These are phyloP conservation scores for Limonium bicolor DNA, from an alignment of 148 eudicot genomes.

Conservation along the genomic window DNA sequence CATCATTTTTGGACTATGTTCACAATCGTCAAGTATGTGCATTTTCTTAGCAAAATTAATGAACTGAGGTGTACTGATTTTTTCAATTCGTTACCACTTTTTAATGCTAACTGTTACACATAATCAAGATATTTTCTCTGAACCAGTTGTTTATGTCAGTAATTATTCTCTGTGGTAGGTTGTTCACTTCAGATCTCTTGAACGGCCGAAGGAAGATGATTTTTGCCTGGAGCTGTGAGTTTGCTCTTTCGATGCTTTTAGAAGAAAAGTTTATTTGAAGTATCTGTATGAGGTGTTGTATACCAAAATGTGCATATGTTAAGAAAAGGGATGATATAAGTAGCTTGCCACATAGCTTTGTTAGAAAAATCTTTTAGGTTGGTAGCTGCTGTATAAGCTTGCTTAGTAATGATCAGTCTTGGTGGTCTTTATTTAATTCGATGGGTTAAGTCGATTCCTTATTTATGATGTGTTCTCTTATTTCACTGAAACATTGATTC, in stretches of 20 bases:
- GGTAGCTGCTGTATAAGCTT: no score
- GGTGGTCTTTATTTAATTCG: no score
- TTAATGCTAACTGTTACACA: no score
- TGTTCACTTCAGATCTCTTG: constrained; percentile 79
- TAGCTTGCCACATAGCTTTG: background rate
- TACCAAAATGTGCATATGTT: background rate
- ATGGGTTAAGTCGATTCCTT: no score
- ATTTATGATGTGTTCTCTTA: no score
- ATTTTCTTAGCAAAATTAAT: no score
- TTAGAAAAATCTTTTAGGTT: no score
- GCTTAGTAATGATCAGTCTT: no score
- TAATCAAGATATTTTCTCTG: background rate
- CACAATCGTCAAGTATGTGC: constrained; percentile 57
- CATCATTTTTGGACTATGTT: constrained; percentile 57
- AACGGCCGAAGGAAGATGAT: constrained; percentile 89
- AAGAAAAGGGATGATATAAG: background rate
- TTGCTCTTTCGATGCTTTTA: no score
- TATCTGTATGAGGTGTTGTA: background rate
- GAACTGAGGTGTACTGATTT: no score
- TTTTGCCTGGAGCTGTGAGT: constrained; percentile 82
- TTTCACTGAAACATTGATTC: no score
- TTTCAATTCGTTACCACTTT: no score
- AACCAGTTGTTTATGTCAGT: background rate
- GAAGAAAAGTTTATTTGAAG: background rate
- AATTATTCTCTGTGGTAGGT: constrained; percentile 24